Conservation (phyloP, 176 grass and related monocot genomes). For the Sorghum bicolor region DNA sequence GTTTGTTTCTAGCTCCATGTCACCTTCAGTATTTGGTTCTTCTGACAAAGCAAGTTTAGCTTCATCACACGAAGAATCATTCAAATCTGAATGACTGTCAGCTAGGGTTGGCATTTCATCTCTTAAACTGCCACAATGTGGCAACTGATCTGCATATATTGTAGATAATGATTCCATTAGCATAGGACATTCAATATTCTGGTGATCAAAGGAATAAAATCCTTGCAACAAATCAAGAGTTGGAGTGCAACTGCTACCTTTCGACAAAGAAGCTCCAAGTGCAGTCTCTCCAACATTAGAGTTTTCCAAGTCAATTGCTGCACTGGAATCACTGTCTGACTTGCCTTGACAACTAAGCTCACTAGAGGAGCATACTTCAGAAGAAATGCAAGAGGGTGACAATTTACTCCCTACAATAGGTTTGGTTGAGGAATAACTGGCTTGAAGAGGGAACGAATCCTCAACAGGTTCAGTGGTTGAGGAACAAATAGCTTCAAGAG, state of each 20-base stretch:
- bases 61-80: slow-evolving; percentile 20
- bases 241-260: slow-evolving; percentile 23
- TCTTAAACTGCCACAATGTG: slow-evolving; percentile 14
- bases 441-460: slow-evolving; percentile 16
- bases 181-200: slow-evolving; percentile 6
- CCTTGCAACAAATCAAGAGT: slow-evolving; percentile 9
- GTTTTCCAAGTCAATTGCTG: slow-evolving; percentile 19
- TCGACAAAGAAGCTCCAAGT: slow-evolving; percentile 5
- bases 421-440: not conserved
- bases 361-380: not conserved
- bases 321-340: slow-evolving; percentile 21
- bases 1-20: slow-evolving; percentile 24
- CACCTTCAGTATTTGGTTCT: slow-evolving; percentile 24
- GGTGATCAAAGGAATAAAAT: slow-evolving; percentile 6
- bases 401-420: not conserved
- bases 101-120: slow-evolving; percentile 14
- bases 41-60: not conserved
- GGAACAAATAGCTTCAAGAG: slow-evolving; percentile 17
- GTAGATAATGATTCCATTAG: not conserved
- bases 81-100: slow-evolving; percentile 14
- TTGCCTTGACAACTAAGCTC: slow-evolving; percentile 24
- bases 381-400: slow-evolving; percentile 20
- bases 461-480: slow-evolving; percentile 20
- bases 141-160: not conserved
- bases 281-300: not conserved